These are phyloP conservation scores for Leccinum fuscescens DNA, from an alignment of 1,284 basidiomycete species.

Conservation along the genomic window DNA sequence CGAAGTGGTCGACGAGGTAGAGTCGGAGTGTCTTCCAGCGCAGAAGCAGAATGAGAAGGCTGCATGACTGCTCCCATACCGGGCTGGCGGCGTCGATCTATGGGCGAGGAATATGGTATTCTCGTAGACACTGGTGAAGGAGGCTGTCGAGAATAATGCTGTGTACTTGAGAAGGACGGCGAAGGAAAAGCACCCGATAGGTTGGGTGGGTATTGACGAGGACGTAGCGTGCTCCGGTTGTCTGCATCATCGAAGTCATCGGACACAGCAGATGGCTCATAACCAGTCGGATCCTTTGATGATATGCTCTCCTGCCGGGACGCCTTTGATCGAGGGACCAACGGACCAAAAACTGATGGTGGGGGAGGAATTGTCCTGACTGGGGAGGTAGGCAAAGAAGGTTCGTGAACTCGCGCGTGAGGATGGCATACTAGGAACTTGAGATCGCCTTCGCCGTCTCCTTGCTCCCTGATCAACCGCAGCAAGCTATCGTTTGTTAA, in stretches of 20 bases:
- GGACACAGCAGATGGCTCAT: slow-evolving; percentile 60
- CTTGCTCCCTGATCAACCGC: slow-evolving; percentile 65
- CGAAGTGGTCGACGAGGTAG: slow-evolving; percentile 23
- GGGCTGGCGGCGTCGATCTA: slow-evolving; percentile 29
- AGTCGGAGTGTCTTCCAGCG: slow-evolving; percentile 27
- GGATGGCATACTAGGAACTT: slow-evolving; percentile 78
- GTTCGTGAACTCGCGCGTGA: slow-evolving; percentile 58
- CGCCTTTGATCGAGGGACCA: slow-evolving; percentile 45
- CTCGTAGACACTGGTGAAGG: slow-evolving; percentile 33
- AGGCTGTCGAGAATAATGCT: slow-evolving; percentile 29
- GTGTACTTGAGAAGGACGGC: slow-evolving; percentile 30
- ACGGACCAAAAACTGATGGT: slow-evolving; percentile 40
- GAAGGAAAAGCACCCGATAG: slow-evolving; percentile 32
- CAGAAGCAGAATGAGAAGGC: slow-evolving; percentile 29
- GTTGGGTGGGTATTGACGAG: slow-evolving; percentile 35
- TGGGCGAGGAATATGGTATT: slow-evolving; percentile 25
- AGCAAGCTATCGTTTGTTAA: slow-evolving; percentile 68
- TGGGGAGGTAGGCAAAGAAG: slow-evolving; percentile 41
- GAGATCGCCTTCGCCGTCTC: slow-evolving; percentile 73
- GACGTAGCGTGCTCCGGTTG: slow-evolving; percentile 44
- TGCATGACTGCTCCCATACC: slow-evolving; percentile 24
- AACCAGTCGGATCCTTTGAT: slow-evolving; percentile 63
- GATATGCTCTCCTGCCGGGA: slow-evolving; percentile 69
- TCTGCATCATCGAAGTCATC: slow-evolving; percentile 62
- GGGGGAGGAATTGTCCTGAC: slow-evolving; percentile 55